A percentile compares a stretch with the other conserved stretches of the same genome.
Conservation (phyloP, 2,329 filamentous ascomycete genomes). For the Alternaria conjuncta region DNA sequence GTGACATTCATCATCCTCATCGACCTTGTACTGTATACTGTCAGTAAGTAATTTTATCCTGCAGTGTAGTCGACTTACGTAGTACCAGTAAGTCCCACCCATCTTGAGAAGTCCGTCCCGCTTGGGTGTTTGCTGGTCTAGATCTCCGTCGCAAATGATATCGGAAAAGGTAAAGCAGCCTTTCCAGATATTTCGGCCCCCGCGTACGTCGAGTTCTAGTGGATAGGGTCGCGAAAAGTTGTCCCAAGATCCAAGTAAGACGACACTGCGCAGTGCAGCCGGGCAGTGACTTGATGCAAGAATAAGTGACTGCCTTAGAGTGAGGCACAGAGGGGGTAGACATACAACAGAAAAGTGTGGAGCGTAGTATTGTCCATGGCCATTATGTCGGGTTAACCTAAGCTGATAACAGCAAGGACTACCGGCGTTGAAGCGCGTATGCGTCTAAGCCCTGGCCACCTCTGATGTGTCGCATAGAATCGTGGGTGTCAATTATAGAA, state of each 20-base stretch:
- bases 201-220: slow-evolving; percentile 80
- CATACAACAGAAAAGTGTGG: slow-evolving; percentile 64
- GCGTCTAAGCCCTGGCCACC: slow-evolving; percentile 31
- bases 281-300: slow-evolving; percentile 42
- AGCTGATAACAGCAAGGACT: slow-evolving; percentile 37
- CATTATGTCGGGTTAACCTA: slow-evolving; percentile 32
- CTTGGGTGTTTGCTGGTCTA: slow-evolving; percentile 58
- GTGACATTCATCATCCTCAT: slow-evolving; percentile 79
- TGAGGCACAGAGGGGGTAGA: slow-evolving; percentile 24
- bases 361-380: slow-evolving; percentile 62
- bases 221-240: slow-evolving; percentile 81
- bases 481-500: slow-evolving; percentile 40
- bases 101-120: slow-evolving; percentile 85
- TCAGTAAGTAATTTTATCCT: slow-evolving; percentile 11
- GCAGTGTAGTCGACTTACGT: slow-evolving; percentile 64
- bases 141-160: slow-evolving; percentile 80
- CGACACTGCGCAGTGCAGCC: slow-evolving; percentile 68
- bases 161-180: slow-evolving; percentile 87
- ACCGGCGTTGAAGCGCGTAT: slow-evolving; percentile 32
- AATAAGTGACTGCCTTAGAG: slow-evolving; percentile 29
- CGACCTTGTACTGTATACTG: slow-evolving; percentile 74
- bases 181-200: slow-evolving; percentile 79
- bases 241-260: slow-evolving; percentile 92
- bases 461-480: slow-evolving; percentile 24
- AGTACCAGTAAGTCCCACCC: slow-evolving; percentile 95